A percentile compares a stretch with the other conserved stretches of the same genome.
Evolutionary conservation across 352 stramenopile species (phyloP).

Genomic region (Phytopythium aichiense): DNA sequence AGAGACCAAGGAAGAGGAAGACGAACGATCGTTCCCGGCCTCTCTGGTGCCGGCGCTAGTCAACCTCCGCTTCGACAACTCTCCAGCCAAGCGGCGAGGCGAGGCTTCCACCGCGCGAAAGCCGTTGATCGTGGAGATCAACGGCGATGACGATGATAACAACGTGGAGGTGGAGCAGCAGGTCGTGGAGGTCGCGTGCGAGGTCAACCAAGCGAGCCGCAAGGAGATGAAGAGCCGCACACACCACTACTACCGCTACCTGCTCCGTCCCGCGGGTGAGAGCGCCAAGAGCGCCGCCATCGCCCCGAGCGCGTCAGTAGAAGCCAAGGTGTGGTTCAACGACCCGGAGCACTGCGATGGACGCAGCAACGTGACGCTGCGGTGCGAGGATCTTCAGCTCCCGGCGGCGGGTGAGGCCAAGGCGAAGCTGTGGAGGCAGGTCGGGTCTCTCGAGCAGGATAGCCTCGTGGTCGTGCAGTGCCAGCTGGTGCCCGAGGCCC

Average conservation of each 20-base stretch:
- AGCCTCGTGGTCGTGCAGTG: slow-evolving; percentile 71
- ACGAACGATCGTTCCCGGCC: not conserved
- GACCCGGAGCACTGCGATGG: not conserved
- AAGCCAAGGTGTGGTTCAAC: slow-evolving; percentile 33
- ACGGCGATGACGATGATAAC: slow-evolving; percentile 25
- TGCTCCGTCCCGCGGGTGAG: slow-evolving; percentile 16
- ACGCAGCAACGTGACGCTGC: slow-evolving; percentile 21
- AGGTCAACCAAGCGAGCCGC: slow-evolving; percentile 34
- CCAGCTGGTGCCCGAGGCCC: slow-evolving; percentile 35
- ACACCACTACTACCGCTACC: slow-evolving; percentile 59
- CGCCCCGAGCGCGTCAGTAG: slow-evolving; percentile 24
- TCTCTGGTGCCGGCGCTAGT: slow-evolving; percentile 20
- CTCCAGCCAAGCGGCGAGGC: not conserved
- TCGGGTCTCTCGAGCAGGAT: slow-evolving; percentile 60
- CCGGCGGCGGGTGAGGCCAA: slow-evolving; percentile 11
- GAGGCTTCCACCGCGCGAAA: slow-evolving; percentile 20
- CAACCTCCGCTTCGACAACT: slow-evolving; percentile 45
- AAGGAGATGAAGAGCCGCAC: slow-evolving; percentile 56
- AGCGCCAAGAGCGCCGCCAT: slow-evolving; percentile 15
- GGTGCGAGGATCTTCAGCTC: slow-evolving; percentile 39
- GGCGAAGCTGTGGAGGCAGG: slow-evolving; percentile 67
- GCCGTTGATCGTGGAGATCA: slow-evolving; percentile 60
- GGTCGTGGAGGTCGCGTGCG: slow-evolving; percentile 31
- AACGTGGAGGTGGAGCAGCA: slow-evolving; percentile 10
- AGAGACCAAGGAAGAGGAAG: slow-evolving; percentile 11